Base-by-base conservation (phyloP, 2,329 filamentous ascomycete genomes). In the Colletotrichum viniferum region DNA sequence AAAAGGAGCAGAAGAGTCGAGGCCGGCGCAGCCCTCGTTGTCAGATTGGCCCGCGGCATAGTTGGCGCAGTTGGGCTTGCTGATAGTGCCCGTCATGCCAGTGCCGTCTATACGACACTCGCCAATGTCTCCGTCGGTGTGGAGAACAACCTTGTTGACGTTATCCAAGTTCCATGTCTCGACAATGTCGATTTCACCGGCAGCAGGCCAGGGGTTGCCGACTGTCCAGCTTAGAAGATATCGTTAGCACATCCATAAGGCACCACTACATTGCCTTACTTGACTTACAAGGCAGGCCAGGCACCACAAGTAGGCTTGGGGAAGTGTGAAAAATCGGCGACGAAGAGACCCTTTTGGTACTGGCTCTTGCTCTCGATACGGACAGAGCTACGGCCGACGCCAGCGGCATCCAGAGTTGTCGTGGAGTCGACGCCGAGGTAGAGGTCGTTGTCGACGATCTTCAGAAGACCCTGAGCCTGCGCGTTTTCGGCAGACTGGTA, bases 311-410 rank as follows among this genome's bases (percentile, higher is more conserved):
- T 85, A 12, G 89, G 87, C 71, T 86, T 87, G 34, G 94, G 94
- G 85, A 96, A 92, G 79, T 95, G 93, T 16, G 85, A 87, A 77
- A 95, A 90, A 80, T 95, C 92, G 60, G 93, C 87, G 58, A 96
- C 90, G 79, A 95, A 89, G 32, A 95, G 90, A 30, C 92, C 94
- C 73, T 91, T 87, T 77, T 88, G 90, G 85, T 93, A 96, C 8
- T 83, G 81, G 64, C 88, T 87, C 73, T 88, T 92, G 81, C 92
- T 94, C 76, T 91, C 89, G 18, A 96, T 82, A 48, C 94, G 89
- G 34, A 96, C 90, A 78, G 92, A 94, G 77, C 83, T 84, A 24
- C 89, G 86, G 56, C 87, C 87, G 38, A 79, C 72, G 66, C 82
- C 79, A 8, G 69, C 71, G 64, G 65, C 60, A 8, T 76, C 78